Base-by-base conservation (phyloP, 768 basidiomycete genomes). In the Scleroderma citrinum region DNA sequence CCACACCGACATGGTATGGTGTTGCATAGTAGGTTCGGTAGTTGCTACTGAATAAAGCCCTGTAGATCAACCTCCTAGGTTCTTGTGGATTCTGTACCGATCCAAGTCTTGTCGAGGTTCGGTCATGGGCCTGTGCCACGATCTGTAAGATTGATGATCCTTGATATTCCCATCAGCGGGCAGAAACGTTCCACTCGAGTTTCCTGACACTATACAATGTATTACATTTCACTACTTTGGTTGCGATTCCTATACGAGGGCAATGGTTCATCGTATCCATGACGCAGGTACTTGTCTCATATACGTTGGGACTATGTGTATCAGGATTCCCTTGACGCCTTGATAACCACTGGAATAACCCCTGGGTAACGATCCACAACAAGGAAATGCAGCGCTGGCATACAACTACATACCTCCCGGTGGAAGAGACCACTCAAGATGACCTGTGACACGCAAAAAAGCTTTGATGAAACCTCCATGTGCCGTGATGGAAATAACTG, bases 401-500 rank as follows among this genome's bases (percentile, higher is more conserved):
- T n/a, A 24, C 10, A 23, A 34, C 14, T 23, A 65, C 75, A 56
- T 42, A 78, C 86, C 85, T 70, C 86, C 85, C 3, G 83, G 85
- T 1, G 78, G 75, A 19, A 86, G 62, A 5, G 56, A 42, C 60
- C 76, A 81, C 8, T 46, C 50, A 2, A 60, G 59, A n/a, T 80
- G 73, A 3, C 70, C 76, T 31, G 80, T 62, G 0, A 71, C 71
- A 3, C 59, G 65, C 55, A 85, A 54, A 44, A 86, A 76, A 1
- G 75, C 78, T 36, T 74, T 73, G 37, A 83, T 82, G 51, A 82
- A 75, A 1, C 78, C 82, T 16, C 78, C 73, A 58, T 89, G 86
- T 1, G 80, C 76, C 1, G 83, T 83, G 50, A 87, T 74, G 5
- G 83, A 81, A 14, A 87, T 74, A 55, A 77, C 86, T 87, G 37